Percentiles rank a stretch among this genome's conserved stretches.
phyloP scores from a whole-genome alignment of 768 basidiomycete genomes.

The Trametes elegans region DNA sequence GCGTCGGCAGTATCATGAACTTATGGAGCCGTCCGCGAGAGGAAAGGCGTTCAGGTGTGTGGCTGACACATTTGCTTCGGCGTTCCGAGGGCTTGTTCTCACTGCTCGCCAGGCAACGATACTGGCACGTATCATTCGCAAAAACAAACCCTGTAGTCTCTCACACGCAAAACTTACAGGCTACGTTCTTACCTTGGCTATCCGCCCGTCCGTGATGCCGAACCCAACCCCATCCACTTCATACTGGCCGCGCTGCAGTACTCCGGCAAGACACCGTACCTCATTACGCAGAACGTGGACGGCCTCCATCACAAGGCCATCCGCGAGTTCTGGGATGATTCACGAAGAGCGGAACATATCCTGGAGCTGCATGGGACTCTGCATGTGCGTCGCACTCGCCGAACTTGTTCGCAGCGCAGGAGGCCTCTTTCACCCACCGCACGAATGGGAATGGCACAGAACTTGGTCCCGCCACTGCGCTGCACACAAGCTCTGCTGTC shows the following conservation, averaged over 20 bases:
- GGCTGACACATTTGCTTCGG: background rate
- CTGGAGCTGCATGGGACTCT: slow-evolving; percentile 89
- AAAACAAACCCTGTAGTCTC: background rate
- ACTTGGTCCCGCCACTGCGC: too few species aligned
- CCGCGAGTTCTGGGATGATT: slow-evolving; percentile 39
- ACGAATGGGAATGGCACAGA: too few species aligned
- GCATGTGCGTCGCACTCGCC: slow-evolving; percentile 58
- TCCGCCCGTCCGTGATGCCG: slow-evolving; percentile 76
- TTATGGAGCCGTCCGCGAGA: slow-evolving; percentile 66
- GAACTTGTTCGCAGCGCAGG: background rate
- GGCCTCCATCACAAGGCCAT: slow-evolving; percentile 87
- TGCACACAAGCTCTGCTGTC: too few species aligned
- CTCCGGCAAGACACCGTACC: slow-evolving; percentile 50
- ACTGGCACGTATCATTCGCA: slow-evolving; percentile 57
- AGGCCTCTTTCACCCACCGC: too few species aligned
- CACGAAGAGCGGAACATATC: slow-evolving; percentile 42
- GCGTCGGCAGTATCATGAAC: slow-evolving; percentile 64
- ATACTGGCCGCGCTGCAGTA: slow-evolving; percentile 82
- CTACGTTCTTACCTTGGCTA: slow-evolving; percentile 83
- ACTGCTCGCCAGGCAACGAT: slow-evolving; percentile 63
- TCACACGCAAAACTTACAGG: slow-evolving; percentile 30
- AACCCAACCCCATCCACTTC: slow-evolving; percentile 87
- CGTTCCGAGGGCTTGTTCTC: background rate
- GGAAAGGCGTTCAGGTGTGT: slow-evolving; percentile 71
- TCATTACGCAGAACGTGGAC: slow-evolving; percentile 95